Conservation (phyloP, 306 rosid genomes). For the Styphnolobium japonicum region DNA sequence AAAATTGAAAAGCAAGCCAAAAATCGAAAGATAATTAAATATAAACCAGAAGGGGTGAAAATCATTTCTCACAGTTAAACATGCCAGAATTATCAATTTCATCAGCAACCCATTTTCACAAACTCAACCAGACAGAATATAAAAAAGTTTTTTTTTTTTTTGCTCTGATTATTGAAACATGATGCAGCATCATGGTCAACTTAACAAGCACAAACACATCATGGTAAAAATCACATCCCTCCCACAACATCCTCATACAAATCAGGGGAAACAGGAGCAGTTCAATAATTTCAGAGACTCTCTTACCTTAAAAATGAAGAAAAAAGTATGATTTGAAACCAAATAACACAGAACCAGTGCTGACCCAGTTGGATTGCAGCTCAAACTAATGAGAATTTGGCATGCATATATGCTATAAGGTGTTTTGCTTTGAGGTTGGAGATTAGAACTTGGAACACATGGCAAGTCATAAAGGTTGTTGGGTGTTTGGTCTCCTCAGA, state of each 20-base stretch:
- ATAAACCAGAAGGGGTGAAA: conserved; percentile 3
- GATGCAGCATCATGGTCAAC: conserved; percentile 12
- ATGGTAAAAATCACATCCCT: background rate
- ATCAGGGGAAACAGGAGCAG: background rate
- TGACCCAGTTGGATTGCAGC: conserved; percentile 5
- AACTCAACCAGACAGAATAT: background rate
- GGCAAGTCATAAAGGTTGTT: conserved; percentile 20
- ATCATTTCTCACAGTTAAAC: background rate
- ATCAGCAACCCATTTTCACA: conserved; percentile 11
- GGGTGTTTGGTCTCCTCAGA: background rate
- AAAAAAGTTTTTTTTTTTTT: background rate
- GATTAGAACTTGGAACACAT: background rate
- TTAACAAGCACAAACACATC: background rate
- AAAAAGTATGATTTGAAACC: conserved; percentile 19
- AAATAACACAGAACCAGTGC: conserved; percentile 11
- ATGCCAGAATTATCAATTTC: background rate
- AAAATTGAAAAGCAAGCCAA: conserved; percentile 17
- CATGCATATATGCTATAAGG: background rate
- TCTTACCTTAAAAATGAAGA: conserved; percentile 25
- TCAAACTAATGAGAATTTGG: conserved; percentile 16
- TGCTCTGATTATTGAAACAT: conserved; percentile 6
- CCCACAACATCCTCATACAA: background rate
- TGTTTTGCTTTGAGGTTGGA: conserved; percentile 6
- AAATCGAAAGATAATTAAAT: background rate
- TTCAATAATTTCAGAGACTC: background rate